Percentiles rank a stretch among this genome's conserved stretches.
phyloP scores from a whole-genome alignment of 2,329 filamentous ascomycete genomes.

The Neurospora crassa region DNA sequence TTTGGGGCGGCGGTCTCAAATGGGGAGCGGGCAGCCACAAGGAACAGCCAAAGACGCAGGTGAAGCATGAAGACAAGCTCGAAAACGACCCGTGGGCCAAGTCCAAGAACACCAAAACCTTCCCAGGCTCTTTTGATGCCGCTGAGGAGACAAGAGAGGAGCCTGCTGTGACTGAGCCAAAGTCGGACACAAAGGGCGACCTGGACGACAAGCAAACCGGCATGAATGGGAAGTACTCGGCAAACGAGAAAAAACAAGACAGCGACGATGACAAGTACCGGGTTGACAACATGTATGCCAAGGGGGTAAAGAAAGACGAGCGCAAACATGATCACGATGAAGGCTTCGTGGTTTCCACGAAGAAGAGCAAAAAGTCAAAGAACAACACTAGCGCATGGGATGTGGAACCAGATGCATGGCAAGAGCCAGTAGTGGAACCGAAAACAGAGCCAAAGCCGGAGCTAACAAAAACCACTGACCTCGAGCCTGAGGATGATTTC shows the following conservation, averaged over 20 bases:
- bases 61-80: constrained; percentile 28
- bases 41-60: constrained; percentile 10
- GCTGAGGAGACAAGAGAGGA: constrained; percentile 31
- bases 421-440: constrained; percentile 7
- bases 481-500: constrained; percentile 15
- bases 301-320: constrained; percentile 20
- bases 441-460: constrained; percentile 22
- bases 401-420: constrained; percentile 10
- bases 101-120: constrained; percentile 38
- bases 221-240: constrained; percentile 17
- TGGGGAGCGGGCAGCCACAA: neutral
- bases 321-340: constrained; percentile 8
- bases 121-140: constrained; percentile 36
- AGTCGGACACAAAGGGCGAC: constrained; percentile 31
- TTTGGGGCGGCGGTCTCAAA: neutral
- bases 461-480: constrained; percentile 19
- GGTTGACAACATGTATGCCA: constrained; percentile 2
- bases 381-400: constrained; percentile 24
- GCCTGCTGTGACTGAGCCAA: constrained; percentile 23
- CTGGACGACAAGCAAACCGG: constrained; percentile 35
- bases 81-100: constrained; percentile 44
- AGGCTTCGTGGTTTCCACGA: constrained; percentile 15
- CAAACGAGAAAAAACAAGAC: neutral
- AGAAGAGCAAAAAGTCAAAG: constrained; percentile 30
- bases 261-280: neutral